phyloP scores from a whole-genome alignment of 257 asterid species.

The Catharanthus roseus region DNA sequence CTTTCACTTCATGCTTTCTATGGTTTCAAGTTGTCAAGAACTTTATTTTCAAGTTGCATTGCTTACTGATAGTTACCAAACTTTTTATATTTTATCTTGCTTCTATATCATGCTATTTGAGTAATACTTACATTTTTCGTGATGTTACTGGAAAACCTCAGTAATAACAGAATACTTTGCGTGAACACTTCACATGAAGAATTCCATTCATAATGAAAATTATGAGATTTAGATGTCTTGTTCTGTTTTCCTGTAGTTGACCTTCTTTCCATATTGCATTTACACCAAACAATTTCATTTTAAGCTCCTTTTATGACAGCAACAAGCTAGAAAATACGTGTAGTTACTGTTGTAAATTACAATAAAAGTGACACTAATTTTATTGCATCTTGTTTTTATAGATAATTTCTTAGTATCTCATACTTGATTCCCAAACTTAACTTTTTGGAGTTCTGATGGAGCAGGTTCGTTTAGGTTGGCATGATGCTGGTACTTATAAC shows the following conservation, averaged over 20 bases:
- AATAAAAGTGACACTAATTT: not conserved
- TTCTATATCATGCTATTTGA: not conserved
- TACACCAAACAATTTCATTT: not conserved
- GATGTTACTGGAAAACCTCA: not conserved
- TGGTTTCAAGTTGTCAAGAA: not conserved
- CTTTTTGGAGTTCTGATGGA: not conserved
- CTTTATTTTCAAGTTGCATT: not conserved
- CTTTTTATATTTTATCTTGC: not conserved
- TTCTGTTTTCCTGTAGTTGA: not conserved
- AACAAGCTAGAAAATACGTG: not conserved
- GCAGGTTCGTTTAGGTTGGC: slow-evolving; percentile 98
- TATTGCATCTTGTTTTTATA: not conserved
- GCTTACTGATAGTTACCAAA: not conserved
- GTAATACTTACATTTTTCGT: not conserved
- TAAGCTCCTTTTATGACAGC: not conserved
- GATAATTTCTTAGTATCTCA: not conserved
- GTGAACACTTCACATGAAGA: not conserved
- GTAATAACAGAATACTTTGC: not conserved
- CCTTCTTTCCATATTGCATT: not conserved
- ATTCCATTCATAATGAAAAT: not conserved
- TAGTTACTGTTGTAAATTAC: not conserved
- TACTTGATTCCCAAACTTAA: not conserved
- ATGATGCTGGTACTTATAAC: slow-evolving; percentile 96
- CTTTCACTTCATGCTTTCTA: not conserved
- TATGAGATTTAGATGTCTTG: not conserved